A percentile compares a stretch with the other conserved stretches of the same genome.
These are phyloP conservation scores for Penicillium sp. DNA, from an alignment of 2,329 filamentous ascomycete genomes.

Conservation along the genomic window DNA sequence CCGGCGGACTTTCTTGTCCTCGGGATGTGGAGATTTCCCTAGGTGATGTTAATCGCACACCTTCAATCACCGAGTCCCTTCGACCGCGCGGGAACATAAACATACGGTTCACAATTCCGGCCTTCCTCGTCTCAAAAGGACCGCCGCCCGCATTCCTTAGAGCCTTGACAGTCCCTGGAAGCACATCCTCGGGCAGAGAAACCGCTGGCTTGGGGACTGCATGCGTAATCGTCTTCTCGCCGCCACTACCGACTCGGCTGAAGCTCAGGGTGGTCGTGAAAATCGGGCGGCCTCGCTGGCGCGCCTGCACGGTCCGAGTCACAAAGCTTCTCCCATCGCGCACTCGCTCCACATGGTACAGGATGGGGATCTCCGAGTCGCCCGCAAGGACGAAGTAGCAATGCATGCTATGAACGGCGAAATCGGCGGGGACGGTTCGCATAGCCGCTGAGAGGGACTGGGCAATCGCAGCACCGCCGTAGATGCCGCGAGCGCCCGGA, in stretches of 20 bases:
- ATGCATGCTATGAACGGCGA: constrained; percentile 92
- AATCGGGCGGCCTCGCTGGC: constrained; percentile 82
- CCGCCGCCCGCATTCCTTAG: constrained; percentile 33
- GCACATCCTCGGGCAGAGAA: constrained; percentile 40
- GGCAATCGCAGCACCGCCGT: constrained; percentile 87
- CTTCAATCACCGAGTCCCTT: background rate
- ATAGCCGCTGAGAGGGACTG: constrained; percentile 87
- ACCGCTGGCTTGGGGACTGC: constrained; percentile 59
- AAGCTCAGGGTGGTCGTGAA: constrained; percentile 96
- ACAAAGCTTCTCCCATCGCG: constrained; percentile 86
- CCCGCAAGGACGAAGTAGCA: constrained; percentile 98
- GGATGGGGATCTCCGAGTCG: constrained; percentile 75
- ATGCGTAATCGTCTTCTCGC: constrained; percentile 62
- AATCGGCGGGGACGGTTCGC: constrained; percentile 74
- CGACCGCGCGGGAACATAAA: background rate
- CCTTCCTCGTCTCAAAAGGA: constrained; percentile 59
- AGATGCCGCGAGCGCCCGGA: constrained; percentile 86
- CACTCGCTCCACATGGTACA: constrained; percentile 93
- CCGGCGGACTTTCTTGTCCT: constrained; percentile 65
- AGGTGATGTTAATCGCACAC: constrained; percentile 29
- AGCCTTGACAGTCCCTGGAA: constrained; percentile 30
- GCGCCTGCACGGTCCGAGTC: constrained; percentile 91
- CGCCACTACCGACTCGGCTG: constrained; percentile 58
- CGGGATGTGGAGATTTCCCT: constrained; percentile 51
- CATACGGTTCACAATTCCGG: constrained; percentile 57